These are phyloP conservation scores for Lepidium sativum DNA, from an alignment of 345 rosid species.

Conservation along the genomic window DNA sequence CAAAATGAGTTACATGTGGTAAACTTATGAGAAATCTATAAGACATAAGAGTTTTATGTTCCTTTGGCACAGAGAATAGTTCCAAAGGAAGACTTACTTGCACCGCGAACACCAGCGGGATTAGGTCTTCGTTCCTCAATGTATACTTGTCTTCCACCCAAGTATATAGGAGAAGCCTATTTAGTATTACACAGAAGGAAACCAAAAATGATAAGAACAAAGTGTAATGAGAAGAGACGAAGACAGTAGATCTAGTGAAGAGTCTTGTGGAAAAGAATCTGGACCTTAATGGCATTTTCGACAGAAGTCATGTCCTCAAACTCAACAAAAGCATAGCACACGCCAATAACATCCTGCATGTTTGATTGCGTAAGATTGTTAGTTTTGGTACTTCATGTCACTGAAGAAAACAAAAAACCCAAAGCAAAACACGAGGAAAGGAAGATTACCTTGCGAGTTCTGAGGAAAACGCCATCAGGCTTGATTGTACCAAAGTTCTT, in stretches of 20 bases:
- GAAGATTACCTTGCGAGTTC: constrained; percentile 69
- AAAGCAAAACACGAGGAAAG: background rate
- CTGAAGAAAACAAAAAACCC: background rate
- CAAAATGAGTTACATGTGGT: background rate
- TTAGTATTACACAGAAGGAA: constrained; percentile 4
- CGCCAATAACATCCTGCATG: constrained; percentile 79
- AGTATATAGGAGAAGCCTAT: constrained; percentile 85
- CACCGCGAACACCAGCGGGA: constrained; percentile 65
- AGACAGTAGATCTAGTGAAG: background rate
- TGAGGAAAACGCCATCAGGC: constrained; percentile 83
- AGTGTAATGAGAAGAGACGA: background rate
- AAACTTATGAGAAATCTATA: background rate
- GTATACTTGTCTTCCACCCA: constrained; percentile 82
- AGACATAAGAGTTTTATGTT: background rate
- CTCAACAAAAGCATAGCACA: constrained; percentile 96
- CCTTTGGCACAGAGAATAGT: background rate
- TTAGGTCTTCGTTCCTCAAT: constrained; percentile 96
- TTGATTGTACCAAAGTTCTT: constrained; percentile 72
- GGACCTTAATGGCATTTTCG: constrained; percentile 88
- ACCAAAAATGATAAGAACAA: background rate
- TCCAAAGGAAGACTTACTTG: constrained; percentile 45
- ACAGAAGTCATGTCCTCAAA: constrained; percentile 80
- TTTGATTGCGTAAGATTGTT: background rate
- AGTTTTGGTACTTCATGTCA: background rate
- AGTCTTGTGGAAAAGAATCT: background rate